Conservation (phyloP, 2,329 filamentous ascomycete genomes). For the Colletotrichum gigasporum region DNA sequence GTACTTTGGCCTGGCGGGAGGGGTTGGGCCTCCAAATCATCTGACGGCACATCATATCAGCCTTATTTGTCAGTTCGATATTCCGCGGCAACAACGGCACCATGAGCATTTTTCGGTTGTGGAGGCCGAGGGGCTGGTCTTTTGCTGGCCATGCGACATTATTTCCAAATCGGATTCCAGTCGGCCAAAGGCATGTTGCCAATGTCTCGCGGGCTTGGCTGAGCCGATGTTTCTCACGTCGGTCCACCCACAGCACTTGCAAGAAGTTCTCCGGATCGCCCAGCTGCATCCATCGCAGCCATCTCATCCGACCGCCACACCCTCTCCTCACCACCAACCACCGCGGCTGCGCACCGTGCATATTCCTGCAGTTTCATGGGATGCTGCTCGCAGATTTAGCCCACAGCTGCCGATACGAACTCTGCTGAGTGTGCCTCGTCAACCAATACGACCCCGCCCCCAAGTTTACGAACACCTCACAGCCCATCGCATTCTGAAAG, state of each 20-base stretch:
- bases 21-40: conserved; percentile 12
- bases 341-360: neutral
- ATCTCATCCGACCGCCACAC: conserved; percentile 1
- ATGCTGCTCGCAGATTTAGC: neutral
- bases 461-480: conserved; percentile 13
- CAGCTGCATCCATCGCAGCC: conserved; percentile 19
- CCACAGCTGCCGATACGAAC: conserved; percentile 16
- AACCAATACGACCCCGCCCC: conserved; percentile 4
- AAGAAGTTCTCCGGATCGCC: conserved; percentile 4
- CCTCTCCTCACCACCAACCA: conserved; percentile 2
- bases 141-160: neutral
- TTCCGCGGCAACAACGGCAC: conserved; percentile 1
- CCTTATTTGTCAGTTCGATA: neutral
- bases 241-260: neutral
- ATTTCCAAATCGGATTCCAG: neutral
- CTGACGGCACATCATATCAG: neutral
- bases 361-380: neutral
- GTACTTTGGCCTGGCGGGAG: neutral
- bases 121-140: neutral
- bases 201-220: neutral
- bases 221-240: conserved; percentile 1
- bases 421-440: neutral
- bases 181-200: neutral
- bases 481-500: neutral
- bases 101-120: neutral